Conservation (phyloP, 169 alveolate genomes). For the Theileria equi region DNA sequence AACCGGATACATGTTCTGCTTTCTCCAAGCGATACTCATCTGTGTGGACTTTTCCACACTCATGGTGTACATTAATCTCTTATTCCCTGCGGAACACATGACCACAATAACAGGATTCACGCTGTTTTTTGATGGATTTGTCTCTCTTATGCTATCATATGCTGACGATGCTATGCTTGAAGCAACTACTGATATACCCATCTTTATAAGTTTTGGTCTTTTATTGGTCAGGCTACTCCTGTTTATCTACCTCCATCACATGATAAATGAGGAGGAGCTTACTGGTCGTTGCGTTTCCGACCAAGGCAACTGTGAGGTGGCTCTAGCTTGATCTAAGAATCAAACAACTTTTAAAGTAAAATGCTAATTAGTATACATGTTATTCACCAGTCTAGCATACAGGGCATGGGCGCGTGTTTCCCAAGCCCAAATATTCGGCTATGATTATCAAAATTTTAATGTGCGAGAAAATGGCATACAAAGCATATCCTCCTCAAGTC, state of each 20-base stretch:
- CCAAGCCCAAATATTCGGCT: too few species aligned
- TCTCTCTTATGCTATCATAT: not conserved
- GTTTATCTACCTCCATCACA: not conserved
- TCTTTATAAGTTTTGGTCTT: not conserved
- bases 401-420: too few species aligned
- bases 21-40: not conserved
- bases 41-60: conserved; percentile 2
- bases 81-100: conserved; percentile 4
- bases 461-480: too few species aligned
- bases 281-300: too few species aligned
- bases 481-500: too few species aligned
- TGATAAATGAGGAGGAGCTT: too few species aligned
- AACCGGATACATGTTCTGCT: not conserved
- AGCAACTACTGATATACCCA: not conserved
- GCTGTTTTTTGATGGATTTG: not conserved
- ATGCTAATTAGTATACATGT: too few species aligned
- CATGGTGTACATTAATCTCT: conserved; percentile 3
- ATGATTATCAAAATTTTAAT: too few species aligned
- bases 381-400: too few species aligned
- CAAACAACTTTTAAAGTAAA: too few species aligned
- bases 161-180: not conserved
- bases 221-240: not conserved
- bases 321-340: too few species aligned
- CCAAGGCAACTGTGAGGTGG: too few species aligned
- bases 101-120: conserved; percentile 3